Base-by-base conservation (phyloP, 352 stramenopile species). In the Plasmopara viticola region DNA sequence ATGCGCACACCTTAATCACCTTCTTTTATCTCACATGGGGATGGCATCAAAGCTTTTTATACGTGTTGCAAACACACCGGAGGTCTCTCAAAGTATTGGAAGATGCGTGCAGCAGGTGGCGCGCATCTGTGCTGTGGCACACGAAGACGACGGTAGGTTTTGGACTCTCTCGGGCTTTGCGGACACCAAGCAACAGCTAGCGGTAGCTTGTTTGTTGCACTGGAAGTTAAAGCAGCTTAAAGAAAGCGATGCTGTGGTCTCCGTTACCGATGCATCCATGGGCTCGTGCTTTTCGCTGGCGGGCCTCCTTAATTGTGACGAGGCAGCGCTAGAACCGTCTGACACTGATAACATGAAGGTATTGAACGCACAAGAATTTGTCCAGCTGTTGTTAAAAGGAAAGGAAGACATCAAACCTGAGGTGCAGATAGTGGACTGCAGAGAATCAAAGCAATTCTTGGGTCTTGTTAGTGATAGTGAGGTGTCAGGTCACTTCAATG, bases 401-500 rank as follows among this genome's bases (percentile, higher is more conserved):
- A 47, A 70, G 6, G 55, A 56, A 3, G 58, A 33, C 6, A 14
- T 18, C 2, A 29, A 42, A 9, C 3, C 69, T 17, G 51, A 66
- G 28, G 48, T 64, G 14, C 72, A 85, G 47, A 53, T 86, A 15
- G 35, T 86, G 29, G 78, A 88, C 40, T 84, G 72, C 25, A 69
- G 78, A 48, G 20, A 64, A n/a, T 18, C 68, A 18, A 56, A 65
- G 9, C 66, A 72, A 18, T 88, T 81, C 41, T 42, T 86, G n/a
- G 75, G 78, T 6, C 35, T 86, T 17, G 62, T 48, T 18, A 60
- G 48, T 4, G 56, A 57, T 0, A 48, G 66, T 5, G 49, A 79
- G 33, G 71, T 83, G n/a, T 68, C 66, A 13, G 78, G 78, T n/a
- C 78, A 88, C 49, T 54, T 88, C 3, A 53, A 70, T 0, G 67